Base-by-base conservation (phyloP, 192 early-diverging fungal genomes). In the Chytriomyces sp. region DNA sequence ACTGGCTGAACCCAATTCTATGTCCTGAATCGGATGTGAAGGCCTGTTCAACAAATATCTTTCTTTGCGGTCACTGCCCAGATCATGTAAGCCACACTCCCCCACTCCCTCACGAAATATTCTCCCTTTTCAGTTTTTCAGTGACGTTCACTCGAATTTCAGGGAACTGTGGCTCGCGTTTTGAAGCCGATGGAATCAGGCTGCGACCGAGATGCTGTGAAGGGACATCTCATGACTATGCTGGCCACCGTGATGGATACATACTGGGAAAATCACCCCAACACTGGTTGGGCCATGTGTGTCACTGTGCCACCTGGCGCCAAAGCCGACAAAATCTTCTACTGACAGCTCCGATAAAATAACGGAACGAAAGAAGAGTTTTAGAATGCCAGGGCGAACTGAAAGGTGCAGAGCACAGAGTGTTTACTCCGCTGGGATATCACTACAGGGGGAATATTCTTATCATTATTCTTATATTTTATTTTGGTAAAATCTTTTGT, bases 231-330 rank as follows among this genome's bases (percentile, higher is more conserved):
- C 24, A 70, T 23, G 18, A 59, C 18, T 26, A 26, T 59, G 35
- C 23, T 70, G 5, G 46, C 46, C 11, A 23, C 48, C 11, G 69
- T 70, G 48, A 13, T 70, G 28, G 48, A 53, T 11, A 57, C 46
- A 8, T 70, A n/a, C 26, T 70, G 69, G 69, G 69, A 70, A 23
- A 59, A 49, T 26, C 69, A 70, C 35, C 48, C 46, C 7, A 57
- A 13, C 7, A 70, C 69, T 47, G 69, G 69, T 53, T 70, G 69
- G 69, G 20, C 48, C 13, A 70, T 70, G 69, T 53, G 69, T 70
- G 69, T 70, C 8, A 18, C 16, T 49, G 69, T 70, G 10, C 69
- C 69, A 13, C 69, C 69, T 13, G 69, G 69, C 6, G 16, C 18
- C 7, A 70, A 70, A 28, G 53, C 11, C 1, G 72, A 44, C 11